phyloP scores from a whole-genome alignment of 1,284 basidiomycete genomes.

The Porodaedalea pini region DNA sequence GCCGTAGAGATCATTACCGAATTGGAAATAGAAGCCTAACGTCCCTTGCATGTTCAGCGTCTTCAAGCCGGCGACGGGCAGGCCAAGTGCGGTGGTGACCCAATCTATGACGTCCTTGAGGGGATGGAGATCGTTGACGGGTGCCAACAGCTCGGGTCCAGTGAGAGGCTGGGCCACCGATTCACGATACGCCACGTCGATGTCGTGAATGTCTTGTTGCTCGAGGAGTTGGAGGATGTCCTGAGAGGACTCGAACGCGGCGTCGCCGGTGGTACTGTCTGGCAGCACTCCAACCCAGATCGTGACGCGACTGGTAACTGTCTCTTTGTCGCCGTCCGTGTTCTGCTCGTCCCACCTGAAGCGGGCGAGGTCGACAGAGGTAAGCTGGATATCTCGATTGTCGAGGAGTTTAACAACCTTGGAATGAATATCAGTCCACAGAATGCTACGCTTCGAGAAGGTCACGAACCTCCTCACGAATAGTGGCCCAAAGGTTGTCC shows the following conservation, averaged over 20 bases:
- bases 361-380: constrained; percentile 36
- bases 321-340: constrained; percentile 19
- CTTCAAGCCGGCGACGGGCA: constrained; percentile 33
- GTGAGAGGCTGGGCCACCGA: constrained; percentile 25
- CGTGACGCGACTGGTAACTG: constrained; percentile 28
- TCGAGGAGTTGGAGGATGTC: constrained; percentile 30
- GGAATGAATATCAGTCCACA: constrained; percentile 33
- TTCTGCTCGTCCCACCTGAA: constrained; percentile 33
- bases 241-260: constrained; percentile 30
- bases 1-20: constrained; percentile 32
- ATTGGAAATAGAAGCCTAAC: constrained; percentile 35
- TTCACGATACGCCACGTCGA: constrained; percentile 35
- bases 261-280: constrained; percentile 30
- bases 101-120: constrained; percentile 34
- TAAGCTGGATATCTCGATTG: constrained; percentile 27
- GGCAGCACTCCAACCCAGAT: constrained; percentile 41
- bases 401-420: constrained; percentile 34
- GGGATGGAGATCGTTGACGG: constrained; percentile 29
- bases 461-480: constrained; percentile 35
- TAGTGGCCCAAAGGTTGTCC: constrained; percentile 31
- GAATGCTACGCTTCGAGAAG: constrained; percentile 31
- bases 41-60: constrained; percentile 34
- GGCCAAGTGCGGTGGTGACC: constrained; percentile 33
- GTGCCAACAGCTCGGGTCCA: constrained; percentile 33
- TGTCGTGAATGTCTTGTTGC: constrained; percentile 25